Evolutionary conservation across 345 rosid species (phyloP).

Genomic region (Gossypium anomalum): DNA sequence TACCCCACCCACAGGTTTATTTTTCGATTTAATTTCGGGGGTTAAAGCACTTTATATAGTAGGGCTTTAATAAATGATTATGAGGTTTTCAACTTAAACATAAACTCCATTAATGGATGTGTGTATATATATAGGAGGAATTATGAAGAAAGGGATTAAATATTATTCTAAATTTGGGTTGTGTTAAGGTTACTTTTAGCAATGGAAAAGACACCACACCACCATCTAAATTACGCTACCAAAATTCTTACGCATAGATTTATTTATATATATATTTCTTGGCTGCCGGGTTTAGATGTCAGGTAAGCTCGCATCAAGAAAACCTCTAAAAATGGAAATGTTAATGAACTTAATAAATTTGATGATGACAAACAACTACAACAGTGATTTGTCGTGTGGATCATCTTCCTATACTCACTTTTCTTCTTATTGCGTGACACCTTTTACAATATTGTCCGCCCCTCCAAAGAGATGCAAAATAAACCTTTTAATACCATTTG

Average conservation of each 20-base stretch:
- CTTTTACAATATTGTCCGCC: no score
- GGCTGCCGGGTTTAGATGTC: neutral
- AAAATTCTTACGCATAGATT: conserved; percentile 15
- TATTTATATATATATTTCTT: neutral
- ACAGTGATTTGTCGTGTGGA: neutral
- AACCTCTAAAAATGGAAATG: neutral
- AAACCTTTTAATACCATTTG: no score
- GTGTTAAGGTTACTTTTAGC: conserved; percentile 12
- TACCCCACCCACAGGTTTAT: conserved; percentile 21
- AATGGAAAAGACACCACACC: conserved; percentile 9
- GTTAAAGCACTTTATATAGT: conserved; percentile 12
- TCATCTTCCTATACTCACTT: neutral
- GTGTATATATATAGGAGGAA: neutral
- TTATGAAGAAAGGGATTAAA: neutral
- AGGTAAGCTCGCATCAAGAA: neutral
- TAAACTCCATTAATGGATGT: neutral
- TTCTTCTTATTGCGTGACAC: neutral
- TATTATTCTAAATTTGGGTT: conserved; percentile 3
- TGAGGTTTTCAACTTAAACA: neutral
- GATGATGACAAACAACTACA: conserved; percentile 7
- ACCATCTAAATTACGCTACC: conserved; percentile 11
- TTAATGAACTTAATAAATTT: neutral
- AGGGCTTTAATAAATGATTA: conserved; percentile 10
- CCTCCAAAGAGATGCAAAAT: no score
- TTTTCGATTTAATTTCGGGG: neutral